Evolutionary conservation across 306 rosid species (phyloP), one percentile per base, ranked within the genome.

Genomic region (Luffa acutangula): DNA sequence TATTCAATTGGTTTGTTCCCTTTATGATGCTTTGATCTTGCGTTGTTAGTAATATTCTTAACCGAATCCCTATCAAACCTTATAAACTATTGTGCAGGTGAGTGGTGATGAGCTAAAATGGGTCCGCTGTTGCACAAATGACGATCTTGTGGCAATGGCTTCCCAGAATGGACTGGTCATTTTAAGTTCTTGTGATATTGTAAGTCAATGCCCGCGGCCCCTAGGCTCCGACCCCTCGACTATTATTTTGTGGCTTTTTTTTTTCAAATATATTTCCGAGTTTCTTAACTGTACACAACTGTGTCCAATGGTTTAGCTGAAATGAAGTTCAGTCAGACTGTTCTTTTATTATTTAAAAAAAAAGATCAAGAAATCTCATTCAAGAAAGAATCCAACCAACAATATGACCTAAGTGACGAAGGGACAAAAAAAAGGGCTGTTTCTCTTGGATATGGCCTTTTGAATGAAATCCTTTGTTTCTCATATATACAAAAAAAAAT

Each of bases 131-230:
- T 95, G 99, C 88, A 83, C 96, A 82, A 93, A 95, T 79, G 90
- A 93, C 60, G 93, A 95, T 80, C 89, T 90, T 81, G 97, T 93
- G 81, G 99, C 97, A 49, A 93, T 95, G 97, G 99, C 99, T 80
- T 95, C 99, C 49, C 97, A 85, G 66, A 91, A 91, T 80, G 99
- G 99, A 84, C 81, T 88, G 92, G 99, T 95, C 89, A 91, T 88
- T 78, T 83, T 95, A 75, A 88, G 91, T 79, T 85, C 89, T 51
- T 93, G 91, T 87, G 91, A 85, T 52, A 91, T 78, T 86, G 99
- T 90, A 87, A 84, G 97, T 86, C 72, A 65, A 17, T 39, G 14
- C 49, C 25, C 5, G 21, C 49, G 3, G 1, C 46, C 7, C 70
- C 42, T 31, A 7, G 39, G 7, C 41, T 31, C 37, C 3, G 9